Base-by-base conservation (phyloP, 2,329 filamentous ascomycete genomes). In the Diaporthe longicolla region DNA sequence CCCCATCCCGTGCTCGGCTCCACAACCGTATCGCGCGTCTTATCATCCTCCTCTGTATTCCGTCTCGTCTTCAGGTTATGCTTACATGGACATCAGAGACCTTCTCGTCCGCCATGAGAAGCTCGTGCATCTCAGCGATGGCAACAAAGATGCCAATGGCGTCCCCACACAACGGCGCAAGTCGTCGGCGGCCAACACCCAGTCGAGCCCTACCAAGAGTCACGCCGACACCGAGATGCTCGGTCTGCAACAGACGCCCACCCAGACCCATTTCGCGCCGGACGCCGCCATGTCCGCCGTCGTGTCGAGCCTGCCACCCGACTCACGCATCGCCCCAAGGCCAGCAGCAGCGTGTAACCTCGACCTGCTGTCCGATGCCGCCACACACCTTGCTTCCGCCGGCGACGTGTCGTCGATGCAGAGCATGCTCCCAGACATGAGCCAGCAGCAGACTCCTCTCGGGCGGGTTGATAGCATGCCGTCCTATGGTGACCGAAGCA, bases 21-120 rank as follows among this genome's bases (percentile, higher is more conserved):
- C 72, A 50, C 70, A 73, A 45, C 52, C 48, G 57, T 61, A 57
- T 55, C 57, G 45, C 40, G 26, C 21, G 69, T 63, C 24, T 57
- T 77, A 71, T 74, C 66, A 73, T 71, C 68, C 70, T 57, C 73
- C 66, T 76, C 65, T 72, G 37, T n/a, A 57, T 37, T 32, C 61
- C 45, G 37, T 43, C 45, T 32, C 26, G 35, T 37, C 52, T 58
- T 59, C 32, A 79, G 79, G 79, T 79, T 78, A 83, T 84, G 83
- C 88, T 90, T 88, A 89, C 84, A 90, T 90, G 88, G 86, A 90
- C 83, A 90, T 89, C 83, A 91, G 89, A 77, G 90, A 91, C 81
- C 87, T 92, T 75, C 86, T 92, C 77, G 89, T 90, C 76, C 87
- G 90, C 76, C 90, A 92, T 82, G 89, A 91, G 83, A 91, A 91